phyloP scores from a whole-genome alignment of 2,329 filamentous ascomycete genomes.

The Penicillium nordicum region DNA sequence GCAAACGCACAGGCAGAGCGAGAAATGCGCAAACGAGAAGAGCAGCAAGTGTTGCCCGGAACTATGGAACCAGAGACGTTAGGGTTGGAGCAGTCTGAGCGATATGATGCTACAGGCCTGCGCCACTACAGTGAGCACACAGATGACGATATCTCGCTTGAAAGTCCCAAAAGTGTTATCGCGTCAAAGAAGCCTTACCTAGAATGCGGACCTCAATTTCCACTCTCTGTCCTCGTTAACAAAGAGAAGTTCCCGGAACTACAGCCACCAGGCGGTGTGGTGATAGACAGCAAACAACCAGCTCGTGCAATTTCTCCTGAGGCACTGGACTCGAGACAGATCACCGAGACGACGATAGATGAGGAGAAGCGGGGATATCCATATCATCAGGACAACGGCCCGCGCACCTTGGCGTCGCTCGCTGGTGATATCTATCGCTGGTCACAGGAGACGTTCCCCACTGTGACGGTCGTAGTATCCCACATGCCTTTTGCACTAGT shows the following conservation, averaged over 20 bases:
- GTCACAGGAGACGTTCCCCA: conserved; percentile 68
- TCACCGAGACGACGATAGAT: conserved; percentile 15
- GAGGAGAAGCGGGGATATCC: conserved; percentile 29
- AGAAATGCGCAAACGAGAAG: conserved; percentile 30
- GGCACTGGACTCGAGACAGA: conserved; percentile 1
- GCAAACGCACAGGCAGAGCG: conserved; percentile 44
- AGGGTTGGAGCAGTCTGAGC: background rate
- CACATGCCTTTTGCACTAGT: conserved; percentile 67
- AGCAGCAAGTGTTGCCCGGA: background rate
- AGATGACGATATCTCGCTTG: background rate
- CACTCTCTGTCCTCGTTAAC: conserved; percentile 4
- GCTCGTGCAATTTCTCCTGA: conserved; percentile 1
- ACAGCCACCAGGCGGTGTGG: background rate
- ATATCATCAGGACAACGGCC: conserved; percentile 17
- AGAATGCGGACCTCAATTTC: background rate
- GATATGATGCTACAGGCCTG: background rate
- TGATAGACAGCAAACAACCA: background rate
- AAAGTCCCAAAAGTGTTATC: background rate
- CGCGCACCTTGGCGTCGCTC: conserved; percentile 54
- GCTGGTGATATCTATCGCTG: conserved; percentile 50
- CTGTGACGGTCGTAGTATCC: conserved; percentile 60
- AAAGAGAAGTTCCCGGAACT: conserved; percentile 13
- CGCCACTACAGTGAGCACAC: background rate
- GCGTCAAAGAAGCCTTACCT: background rate
- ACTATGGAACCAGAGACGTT: background rate